Percentiles rank a stretch among this genome's conserved stretches.
Evolutionary conservation across 2,329 filamentous ascomycete species (phyloP).

Genomic region (Xylaria sp.): DNA sequence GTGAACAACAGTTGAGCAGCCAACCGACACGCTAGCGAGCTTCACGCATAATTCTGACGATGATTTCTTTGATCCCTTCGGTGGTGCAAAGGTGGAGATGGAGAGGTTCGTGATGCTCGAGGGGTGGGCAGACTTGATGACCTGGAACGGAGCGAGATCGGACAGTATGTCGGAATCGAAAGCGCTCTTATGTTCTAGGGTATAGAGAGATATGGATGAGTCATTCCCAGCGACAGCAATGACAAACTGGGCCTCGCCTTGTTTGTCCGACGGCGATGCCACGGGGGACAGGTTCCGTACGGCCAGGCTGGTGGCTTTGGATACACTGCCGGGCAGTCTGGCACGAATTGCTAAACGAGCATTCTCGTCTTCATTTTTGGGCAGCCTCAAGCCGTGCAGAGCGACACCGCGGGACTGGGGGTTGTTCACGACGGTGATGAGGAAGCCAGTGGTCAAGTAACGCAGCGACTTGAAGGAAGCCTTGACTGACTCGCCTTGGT

Average conservation of each 20-base stretch:
- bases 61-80: constrained; percentile 58
- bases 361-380: constrained; percentile 52
- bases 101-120: constrained; percentile 68
- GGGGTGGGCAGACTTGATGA: constrained; percentile 65
- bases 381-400: constrained; percentile 66
- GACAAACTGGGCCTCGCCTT: constrained; percentile 77
- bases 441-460: constrained; percentile 66
- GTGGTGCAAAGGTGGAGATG: constrained; percentile 67
- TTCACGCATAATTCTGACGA: constrained; percentile 71
- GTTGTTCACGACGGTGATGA: constrained; percentile 67
- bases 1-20: constrained; percentile 82
- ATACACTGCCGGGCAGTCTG: constrained; percentile 73
- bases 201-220: constrained; percentile 80
- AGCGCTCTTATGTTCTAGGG: constrained; percentile 72
- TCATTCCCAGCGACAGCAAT: constrained; percentile 85
- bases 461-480: constrained; percentile 68
- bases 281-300: constrained; percentile 73
- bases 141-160: constrained; percentile 63
- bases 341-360: constrained; percentile 63
- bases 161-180: constrained; percentile 60
- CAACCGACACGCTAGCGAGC: constrained; percentile 83
- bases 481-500: constrained; percentile 55
- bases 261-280: constrained; percentile 58
- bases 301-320: constrained; percentile 81
- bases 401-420: constrained; percentile 67